Conservation (phyloP, 345 rosid species). For the Brassica carinata region DNA sequence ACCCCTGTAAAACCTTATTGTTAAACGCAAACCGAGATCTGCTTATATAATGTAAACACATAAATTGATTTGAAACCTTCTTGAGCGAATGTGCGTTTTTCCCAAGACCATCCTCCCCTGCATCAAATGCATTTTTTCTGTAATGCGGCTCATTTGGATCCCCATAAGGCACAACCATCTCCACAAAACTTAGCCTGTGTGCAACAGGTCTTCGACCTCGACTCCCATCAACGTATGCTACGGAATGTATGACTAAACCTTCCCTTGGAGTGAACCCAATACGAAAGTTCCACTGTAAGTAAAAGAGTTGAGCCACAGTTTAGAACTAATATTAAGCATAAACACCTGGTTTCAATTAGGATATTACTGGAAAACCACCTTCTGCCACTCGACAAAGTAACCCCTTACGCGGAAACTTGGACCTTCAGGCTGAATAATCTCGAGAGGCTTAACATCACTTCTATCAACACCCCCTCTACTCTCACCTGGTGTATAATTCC, state of each 20-base stretch:
- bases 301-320: constrained; percentile 25
- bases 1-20: constrained; percentile 52
- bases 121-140: constrained; percentile 94
- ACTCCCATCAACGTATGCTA: constrained; percentile 88
- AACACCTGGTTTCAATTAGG: not conserved
- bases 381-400: constrained; percentile 86
- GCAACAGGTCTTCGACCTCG: constrained; percentile 92
- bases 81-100: constrained; percentile 94
- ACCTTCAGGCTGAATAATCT: constrained; percentile 88
- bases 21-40: constrained; percentile 19
- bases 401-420: constrained; percentile 89
- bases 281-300: constrained; percentile 91
- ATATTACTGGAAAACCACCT: constrained; percentile 47
- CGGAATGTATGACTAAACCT: constrained; percentile 87
- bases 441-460: constrained; percentile 88
- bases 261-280: constrained; percentile 90
- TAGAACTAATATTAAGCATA: constrained; percentile 17
- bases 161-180: constrained; percentile 97
- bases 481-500: constrained; percentile 90
- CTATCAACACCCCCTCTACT: constrained; percentile 90
- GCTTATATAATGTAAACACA: constrained; percentile 18
- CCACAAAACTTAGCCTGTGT: constrained; percentile 88
- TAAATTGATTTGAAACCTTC: constrained; percentile 51
- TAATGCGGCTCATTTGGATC: constrained; percentile 97
- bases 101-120: constrained; percentile 96